Evolutionary conservation across 768 basidiomycete species (phyloP).

Genomic region (Tricholoma sp.): DNA sequence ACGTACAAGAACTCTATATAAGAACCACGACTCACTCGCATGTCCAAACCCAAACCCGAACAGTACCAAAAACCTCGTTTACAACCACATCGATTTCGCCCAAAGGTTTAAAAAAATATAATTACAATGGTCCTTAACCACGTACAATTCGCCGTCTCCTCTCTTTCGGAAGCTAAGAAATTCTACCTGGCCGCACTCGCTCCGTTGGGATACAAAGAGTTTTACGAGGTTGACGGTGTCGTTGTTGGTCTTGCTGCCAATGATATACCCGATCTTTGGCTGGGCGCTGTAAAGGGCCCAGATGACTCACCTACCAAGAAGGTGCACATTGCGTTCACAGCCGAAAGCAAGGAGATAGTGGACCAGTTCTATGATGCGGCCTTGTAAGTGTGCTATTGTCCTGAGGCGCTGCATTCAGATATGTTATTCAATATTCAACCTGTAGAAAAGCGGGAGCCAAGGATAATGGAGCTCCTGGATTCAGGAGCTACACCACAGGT

Average conservation of each 20-base stretch:
- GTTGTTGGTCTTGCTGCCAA: slow-evolving; percentile 2
- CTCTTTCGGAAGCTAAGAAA: slow-evolving; percentile 5
- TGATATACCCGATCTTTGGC: slow-evolving; percentile 4
- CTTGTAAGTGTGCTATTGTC: slow-evolving; percentile 8
- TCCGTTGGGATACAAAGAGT: slow-evolving; percentile 8
- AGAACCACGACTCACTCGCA: no score
- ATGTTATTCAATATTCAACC: not conserved
- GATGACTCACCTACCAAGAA: not conserved
- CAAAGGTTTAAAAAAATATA: not conserved
- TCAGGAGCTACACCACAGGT: slow-evolving; percentile 3
- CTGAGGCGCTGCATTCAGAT: not conserved
- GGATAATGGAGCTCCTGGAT: slow-evolving; percentile 10
- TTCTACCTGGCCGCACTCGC: slow-evolving; percentile 9
- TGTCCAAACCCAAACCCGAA: no score
- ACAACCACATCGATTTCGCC: not conserved
- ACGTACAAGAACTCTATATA: no score
- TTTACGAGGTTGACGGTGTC: not conserved
- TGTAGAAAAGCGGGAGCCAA: slow-evolving; percentile 7
- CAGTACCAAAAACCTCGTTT: no score
- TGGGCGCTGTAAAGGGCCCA: slow-evolving; percentile 1
- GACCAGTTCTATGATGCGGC: slow-evolving; percentile 8
- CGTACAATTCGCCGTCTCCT: slow-evolving; percentile 3
- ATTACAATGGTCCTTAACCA: slow-evolving; percentile 1
- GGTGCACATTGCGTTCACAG: slow-evolving; percentile 5
- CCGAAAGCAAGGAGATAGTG: slow-evolving; percentile 7